Percentiles rank a stretch among this genome's conserved stretches.
Conservation (phyloP, 768 basidiomycete species). For the Guyanaporus albipodus region DNA sequence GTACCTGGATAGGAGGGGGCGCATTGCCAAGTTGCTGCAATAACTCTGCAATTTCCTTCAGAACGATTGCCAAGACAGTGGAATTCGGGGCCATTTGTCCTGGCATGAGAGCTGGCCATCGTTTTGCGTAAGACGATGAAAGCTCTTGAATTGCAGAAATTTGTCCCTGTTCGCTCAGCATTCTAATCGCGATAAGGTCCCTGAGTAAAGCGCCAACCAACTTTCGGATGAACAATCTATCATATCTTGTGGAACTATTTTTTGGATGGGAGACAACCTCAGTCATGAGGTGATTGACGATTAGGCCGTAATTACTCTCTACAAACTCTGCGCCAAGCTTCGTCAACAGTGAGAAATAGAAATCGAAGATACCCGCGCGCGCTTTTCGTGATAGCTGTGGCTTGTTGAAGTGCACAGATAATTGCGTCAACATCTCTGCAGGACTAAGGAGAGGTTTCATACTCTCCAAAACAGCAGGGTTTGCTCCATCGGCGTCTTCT, state of each 20-base stretch:
- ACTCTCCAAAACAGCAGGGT: slow-evolving; percentile 44
- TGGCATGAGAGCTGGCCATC: slow-evolving; percentile 93
- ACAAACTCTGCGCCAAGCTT: slow-evolving; percentile 74
- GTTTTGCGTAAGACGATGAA: slow-evolving; percentile 73
- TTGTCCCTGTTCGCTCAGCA: slow-evolving; percentile 92
- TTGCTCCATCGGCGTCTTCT: slow-evolving; percentile 54
- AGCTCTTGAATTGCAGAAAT: slow-evolving; percentile 88
- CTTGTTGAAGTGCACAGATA: slow-evolving; percentile 82
- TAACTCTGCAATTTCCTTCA: slow-evolving; percentile 82
- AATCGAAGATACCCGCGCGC: slow-evolving; percentile 84
- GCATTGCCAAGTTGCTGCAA: slow-evolving; percentile 90
- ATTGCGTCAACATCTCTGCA: slow-evolving; percentile 74
- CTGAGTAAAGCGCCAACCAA: slow-evolving; percentile 74
- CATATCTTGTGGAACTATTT: slow-evolving; percentile 60
- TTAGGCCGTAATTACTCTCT: slow-evolving; percentile 76
- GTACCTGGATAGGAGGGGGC: slow-evolving; percentile 80
- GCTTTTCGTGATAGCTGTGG: slow-evolving; percentile 60
- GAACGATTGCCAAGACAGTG: slow-evolving; percentile 63
- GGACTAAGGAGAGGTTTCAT: slow-evolving; percentile 69
- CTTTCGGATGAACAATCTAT: slow-evolving; percentile 65
- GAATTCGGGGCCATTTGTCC: slow-evolving; percentile 70
- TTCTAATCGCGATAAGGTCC: slow-evolving; percentile 82
- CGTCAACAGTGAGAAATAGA: slow-evolving; percentile 75
- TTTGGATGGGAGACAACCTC: slow-evolving; percentile 68
- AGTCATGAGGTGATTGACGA: slow-evolving; percentile 72